These are phyloP conservation scores for Rosa lucieae DNA, from an alignment of 306 rosid genomes.

Conservation along the genomic window DNA sequence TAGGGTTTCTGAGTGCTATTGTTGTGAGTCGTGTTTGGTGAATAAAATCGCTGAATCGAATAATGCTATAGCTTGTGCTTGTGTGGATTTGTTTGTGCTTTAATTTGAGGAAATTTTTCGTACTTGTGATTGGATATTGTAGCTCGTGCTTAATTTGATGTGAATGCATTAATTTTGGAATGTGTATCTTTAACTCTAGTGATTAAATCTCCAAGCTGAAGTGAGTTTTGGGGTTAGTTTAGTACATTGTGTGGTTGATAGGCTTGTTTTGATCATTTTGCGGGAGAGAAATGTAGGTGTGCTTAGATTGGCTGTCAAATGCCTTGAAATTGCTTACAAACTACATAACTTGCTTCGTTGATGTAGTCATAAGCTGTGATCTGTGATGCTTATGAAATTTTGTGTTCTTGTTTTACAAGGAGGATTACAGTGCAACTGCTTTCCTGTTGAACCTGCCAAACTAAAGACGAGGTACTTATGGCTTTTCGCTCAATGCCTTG, in stretches of 20 bases:
- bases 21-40: not conserved
- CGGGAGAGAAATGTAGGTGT: not conserved
- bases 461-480: conserved; percentile 1
- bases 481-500: conserved; percentile 7
- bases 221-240: not conserved
- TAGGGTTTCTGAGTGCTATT: not conserved
- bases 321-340: not conserved
- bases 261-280: not conserved
- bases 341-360: not conserved
- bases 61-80: not conserved
- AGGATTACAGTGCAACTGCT: conserved; percentile 35
- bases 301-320: not conserved
- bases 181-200: not conserved
- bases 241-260: not conserved
- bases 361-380: not conserved
- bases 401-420: conserved; percentile 40
- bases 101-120: not conserved
- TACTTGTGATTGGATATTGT: not conserved
- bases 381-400: conserved; percentile 33
- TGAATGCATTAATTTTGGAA: not conserved
- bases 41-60: not conserved
- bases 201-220: not conserved
- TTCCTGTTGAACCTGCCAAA: conserved; percentile 31
- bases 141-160: not conserved
- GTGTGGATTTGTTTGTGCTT: not conserved